phyloP scores from a whole-genome alignment of 371 early-diverging fungal species.

The Zychaea mexicana region DNA sequence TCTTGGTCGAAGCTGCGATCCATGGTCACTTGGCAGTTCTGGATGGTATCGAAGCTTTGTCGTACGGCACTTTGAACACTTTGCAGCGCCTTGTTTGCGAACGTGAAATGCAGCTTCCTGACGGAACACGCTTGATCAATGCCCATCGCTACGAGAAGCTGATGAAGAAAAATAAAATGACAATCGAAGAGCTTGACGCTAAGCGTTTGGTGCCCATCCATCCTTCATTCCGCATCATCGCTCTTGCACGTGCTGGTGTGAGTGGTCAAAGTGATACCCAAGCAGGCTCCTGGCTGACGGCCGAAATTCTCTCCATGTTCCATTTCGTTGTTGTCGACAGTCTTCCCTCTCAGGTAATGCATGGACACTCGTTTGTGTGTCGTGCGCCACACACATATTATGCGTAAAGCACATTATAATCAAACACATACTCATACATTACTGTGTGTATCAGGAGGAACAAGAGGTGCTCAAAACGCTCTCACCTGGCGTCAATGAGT shows the following conservation, averaged over 20 bases:
- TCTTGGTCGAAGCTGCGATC: slow-evolving; percentile 76
- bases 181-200: slow-evolving; percentile 48
- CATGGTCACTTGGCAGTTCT: slow-evolving; percentile 74
- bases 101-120: slow-evolving; percentile 76
- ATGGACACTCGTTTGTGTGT: too few relatives aligned
- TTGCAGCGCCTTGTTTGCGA: slow-evolving; percentile 72
- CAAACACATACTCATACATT: background rate
- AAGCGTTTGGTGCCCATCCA: slow-evolving; percentile 66
- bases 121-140: slow-evolving; percentile 67
- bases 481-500: slow-evolving; percentile 67
- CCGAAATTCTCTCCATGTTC: slow-evolving; percentile 77
- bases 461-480: slow-evolving; percentile 57
- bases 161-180: slow-evolving; percentile 46
- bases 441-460: slow-evolving; percentile 52
- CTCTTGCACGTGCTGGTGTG: slow-evolving; percentile 64
- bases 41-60: slow-evolving; percentile 77
- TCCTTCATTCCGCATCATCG: slow-evolving; percentile 80
- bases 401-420: background rate
- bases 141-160: slow-evolving; percentile 61
- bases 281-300: slow-evolving; percentile 70
- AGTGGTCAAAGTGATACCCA: slow-evolving; percentile 46
- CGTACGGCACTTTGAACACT: slow-evolving; percentile 73
- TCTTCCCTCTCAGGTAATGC: slow-evolving; percentile 49
- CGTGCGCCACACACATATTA: too few relatives aligned
- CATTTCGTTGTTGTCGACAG: slow-evolving; percentile 73